These are phyloP conservation scores for Trametes elegans DNA, from an alignment of 768 basidiomycete genomes.

Conservation along the genomic window DNA sequence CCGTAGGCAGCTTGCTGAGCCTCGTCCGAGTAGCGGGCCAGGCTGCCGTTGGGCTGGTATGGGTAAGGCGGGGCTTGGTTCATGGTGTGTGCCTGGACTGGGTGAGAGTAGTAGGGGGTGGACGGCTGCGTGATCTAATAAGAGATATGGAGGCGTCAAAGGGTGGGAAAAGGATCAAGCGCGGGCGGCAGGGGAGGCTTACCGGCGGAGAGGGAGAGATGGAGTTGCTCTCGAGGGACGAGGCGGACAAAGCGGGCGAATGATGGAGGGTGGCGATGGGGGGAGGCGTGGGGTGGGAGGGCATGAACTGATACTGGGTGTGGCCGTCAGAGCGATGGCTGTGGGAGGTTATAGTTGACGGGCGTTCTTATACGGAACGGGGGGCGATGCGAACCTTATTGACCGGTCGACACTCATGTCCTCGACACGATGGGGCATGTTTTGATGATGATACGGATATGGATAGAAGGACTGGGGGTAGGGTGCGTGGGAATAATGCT, in stretches of 20 bases:
- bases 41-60: slow-evolving; percentile 18
- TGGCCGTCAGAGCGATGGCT: slow-evolving; percentile 39
- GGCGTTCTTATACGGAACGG: slow-evolving; percentile 27
- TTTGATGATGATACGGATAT: slow-evolving; percentile 22
- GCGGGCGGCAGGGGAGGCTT: slow-evolving; percentile 32
- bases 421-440: slow-evolving; percentile 56
- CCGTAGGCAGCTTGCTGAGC: slow-evolving; percentile 19
- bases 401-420: slow-evolving; percentile 27
- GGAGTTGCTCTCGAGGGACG: slow-evolving; percentile 58
- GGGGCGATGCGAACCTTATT: slow-evolving; percentile 33
- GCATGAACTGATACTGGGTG: slow-evolving; percentile 35
- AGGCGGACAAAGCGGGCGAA: slow-evolving; percentile 60
- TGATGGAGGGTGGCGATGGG: slow-evolving; percentile 51
- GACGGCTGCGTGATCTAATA: slow-evolving; percentile 27
- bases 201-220: slow-evolving; percentile 52
- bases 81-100: slow-evolving; percentile 13
- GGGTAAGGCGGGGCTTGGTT: slow-evolving; percentile 18
- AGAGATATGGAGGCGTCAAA: slow-evolving; percentile 37
- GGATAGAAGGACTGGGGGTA: slow-evolving; percentile 22
- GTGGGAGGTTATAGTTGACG: slow-evolving; percentile 16
- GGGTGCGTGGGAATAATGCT: slow-evolving; percentile 20
- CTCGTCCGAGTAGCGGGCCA: slow-evolving; percentile 15
- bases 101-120: slow-evolving; percentile 22
- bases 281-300: slow-evolving; percentile 42
- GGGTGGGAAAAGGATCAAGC: slow-evolving; percentile 37